A percentile compares a stretch with the other conserved stretches of the same genome.
phyloP scores from a whole-genome alignment of 2,329 filamentous ascomycete genomes.

The Fusarium palustre region DNA sequence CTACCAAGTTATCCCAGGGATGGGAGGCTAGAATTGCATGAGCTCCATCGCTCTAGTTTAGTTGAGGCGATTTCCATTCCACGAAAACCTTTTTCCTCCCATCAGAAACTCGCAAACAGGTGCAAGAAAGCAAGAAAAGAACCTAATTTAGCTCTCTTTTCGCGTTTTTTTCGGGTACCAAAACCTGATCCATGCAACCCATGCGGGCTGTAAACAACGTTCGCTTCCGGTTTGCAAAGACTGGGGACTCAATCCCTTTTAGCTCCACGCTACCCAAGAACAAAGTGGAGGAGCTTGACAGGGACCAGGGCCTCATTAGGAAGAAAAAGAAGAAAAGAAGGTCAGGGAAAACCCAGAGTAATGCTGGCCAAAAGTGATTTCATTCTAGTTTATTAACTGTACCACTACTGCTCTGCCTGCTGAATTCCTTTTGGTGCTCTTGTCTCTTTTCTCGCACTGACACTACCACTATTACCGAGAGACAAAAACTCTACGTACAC shows the following conservation, averaged over 20 bases:
- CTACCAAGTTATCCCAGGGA: no score
- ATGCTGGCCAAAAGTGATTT: constrained; percentile 1
- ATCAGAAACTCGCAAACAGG: background rate
- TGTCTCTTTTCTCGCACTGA: constrained; percentile 3
- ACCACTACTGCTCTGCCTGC: background rate
- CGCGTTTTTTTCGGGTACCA: background rate
- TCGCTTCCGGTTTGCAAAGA: constrained; percentile 4
- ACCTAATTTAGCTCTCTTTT: background rate
- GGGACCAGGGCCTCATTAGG: background rate
- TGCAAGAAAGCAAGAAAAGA: background rate
- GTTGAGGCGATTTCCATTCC: background rate
- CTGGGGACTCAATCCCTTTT: background rate
- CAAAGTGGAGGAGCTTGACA: background rate
- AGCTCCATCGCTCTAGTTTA: background rate
- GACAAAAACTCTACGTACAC: background rate
- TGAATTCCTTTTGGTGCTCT: background rate
- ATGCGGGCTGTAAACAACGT: constrained; percentile 10
- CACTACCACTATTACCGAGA: background rate
- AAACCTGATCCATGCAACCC: background rate
- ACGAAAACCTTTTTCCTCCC: background rate
- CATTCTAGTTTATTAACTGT: constrained; percentile 10
- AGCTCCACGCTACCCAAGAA: constrained; percentile 3
- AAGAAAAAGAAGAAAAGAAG: background rate
- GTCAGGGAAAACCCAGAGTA: background rate
- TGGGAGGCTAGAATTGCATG: background rate